Base-by-base conservation (phyloP, 176 grass and related monocot species). In the Ensete glaucum region DNA sequence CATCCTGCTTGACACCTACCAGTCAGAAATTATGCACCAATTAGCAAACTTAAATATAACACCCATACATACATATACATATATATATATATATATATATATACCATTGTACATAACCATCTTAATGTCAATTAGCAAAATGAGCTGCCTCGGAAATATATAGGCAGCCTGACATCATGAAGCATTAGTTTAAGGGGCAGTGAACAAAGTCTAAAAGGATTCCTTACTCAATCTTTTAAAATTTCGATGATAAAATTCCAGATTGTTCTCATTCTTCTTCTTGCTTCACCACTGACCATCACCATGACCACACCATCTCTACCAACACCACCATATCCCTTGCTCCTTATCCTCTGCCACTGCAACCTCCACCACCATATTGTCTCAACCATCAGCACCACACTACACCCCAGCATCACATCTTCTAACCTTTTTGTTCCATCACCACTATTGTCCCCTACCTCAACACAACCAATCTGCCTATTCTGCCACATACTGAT, bases 1-100 rank as follows among this genome's bases (percentile, higher is more conserved):
- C 95, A 91, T 98, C 88, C 79, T 84, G 78, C 73, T 94, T 98
- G 55, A 98, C 88, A 63, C 95, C 95, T 98, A 60, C 76, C 24
- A 56, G 21, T 77, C 74, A 55, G 7, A 71, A 84, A 68, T 57
- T 52, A 64, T 9, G 26, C 8, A 75, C 72, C 72, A 62, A 54
- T 72, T 67, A 12, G 72, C 49, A 15, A 69, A 50, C 9, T 4
- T 14, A 71, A 5, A 43, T 43, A 77, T 73, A 29, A 26, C 72
- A 64, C 21, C 20, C 34, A 64, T 5, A 50, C 54, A 34, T 25
- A 64, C 2, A 2, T 27, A 2, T 27, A 27, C 2, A 27, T 27
- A 27, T 27, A 27, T 27, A 24, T 24, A 25, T 25, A 25, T 25
- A 25, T 27, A 27, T 27, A 27, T 43, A 43, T 43, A 34, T 34